Base-by-base conservation (phyloP, 208 protist species). In the Leishmania tarentolae region DNA sequence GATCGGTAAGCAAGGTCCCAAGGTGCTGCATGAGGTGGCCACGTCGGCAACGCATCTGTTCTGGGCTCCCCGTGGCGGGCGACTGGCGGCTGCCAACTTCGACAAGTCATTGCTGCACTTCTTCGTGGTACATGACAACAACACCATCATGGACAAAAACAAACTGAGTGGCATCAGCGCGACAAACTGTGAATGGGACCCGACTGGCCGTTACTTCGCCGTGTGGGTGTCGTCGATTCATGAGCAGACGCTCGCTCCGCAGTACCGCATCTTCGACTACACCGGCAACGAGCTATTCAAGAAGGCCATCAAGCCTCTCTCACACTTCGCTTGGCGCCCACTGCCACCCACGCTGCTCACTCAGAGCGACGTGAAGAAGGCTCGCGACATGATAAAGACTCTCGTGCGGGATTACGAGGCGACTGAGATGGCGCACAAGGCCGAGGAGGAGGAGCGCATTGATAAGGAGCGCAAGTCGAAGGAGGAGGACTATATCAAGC, bases 321-420 rank as follows among this genome's bases (percentile, higher is more conserved):
- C 95, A 1, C 95, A 98, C 86, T 94, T 98, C 52, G 85, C 91
- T 17, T 98, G 95, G 95, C 90, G 95, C n/a, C 95, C 95, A n/a
- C 87, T 98, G 70, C 90, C 92, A 24, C 86, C 90, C 24, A 85
- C 92, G 4, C 83, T 97, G 79, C 80, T 98, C 56, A 80, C 83
- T 28, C 47, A 71, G 17, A 88, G 85, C 37, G 92, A 98, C 81
- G 79, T 93, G 53, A 86, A 87, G 66, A 77, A 91, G 71, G 80
- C 95, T 37, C 81, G 82, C 24, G 87, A 91, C 21, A 85, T 86
- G 57, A 80, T 95, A 68, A 90, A 93, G 72, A 75, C 87, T 70
- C 85, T 96, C 70, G 79, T 89, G 46, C 87, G 91, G 52, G 86
- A 93, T 13, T 98, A 98, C 86, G 88, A 96, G 75, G 65, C 82